Conservation (phyloP, 2,329 filamentous ascomycete genomes). For the Metarhizium sp. region DNA sequence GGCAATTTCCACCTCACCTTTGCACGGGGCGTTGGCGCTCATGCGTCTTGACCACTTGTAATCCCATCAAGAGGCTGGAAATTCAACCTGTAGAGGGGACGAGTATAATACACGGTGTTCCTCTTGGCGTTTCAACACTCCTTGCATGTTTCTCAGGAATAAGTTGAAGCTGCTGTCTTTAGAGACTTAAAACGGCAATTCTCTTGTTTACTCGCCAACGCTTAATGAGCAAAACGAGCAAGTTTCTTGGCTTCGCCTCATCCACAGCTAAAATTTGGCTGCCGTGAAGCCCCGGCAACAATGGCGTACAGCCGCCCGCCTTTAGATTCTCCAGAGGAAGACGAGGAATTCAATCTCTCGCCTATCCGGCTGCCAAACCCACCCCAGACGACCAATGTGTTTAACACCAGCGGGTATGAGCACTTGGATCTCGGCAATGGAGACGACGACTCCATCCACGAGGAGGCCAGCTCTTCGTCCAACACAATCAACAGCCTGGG, state of each 20-base stretch:
- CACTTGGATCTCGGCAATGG: not conserved
- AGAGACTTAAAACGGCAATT: too few relatives aligned
- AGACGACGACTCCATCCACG: not conserved
- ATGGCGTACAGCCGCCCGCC: not conserved
- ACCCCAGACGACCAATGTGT: not conserved
- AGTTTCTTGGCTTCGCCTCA: not conserved
- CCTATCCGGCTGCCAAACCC: not conserved
- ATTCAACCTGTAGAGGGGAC: too few relatives aligned
- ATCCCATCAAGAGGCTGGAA: too few relatives aligned
- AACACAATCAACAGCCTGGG: not conserved
- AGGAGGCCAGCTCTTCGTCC: not conserved
- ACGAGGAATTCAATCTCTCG: not conserved
- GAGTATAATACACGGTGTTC: too few relatives aligned
- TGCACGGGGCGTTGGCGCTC: too few relatives aligned
- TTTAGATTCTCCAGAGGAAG: not conserved
- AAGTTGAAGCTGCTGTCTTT: too few relatives aligned
- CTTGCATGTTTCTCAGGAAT: too few relatives aligned
- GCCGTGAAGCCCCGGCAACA: not conserved
- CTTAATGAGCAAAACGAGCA: too few relatives aligned
- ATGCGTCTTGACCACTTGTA: too few relatives aligned
- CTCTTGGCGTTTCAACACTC: too few relatives aligned
- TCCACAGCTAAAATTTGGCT: not conserved
- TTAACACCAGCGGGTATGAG: not conserved
- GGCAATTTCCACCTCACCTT: too few relatives aligned
- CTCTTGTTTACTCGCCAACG: too few relatives aligned